phyloP scores from a whole-genome alignment of 768 basidiomycete genomes.

The Lactifluus hygrophoroides region DNA sequence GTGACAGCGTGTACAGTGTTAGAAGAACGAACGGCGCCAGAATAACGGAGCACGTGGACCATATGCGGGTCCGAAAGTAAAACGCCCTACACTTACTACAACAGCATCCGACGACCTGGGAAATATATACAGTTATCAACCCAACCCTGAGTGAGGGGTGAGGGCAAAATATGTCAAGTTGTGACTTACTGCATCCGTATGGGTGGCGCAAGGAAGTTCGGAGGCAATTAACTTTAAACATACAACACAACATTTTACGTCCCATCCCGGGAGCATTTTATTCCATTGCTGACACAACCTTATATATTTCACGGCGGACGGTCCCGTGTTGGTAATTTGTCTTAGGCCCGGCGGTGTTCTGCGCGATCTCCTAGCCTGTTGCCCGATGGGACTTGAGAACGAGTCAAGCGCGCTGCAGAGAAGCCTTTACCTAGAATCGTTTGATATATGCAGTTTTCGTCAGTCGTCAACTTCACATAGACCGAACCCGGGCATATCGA shows the following conservation, averaged over 20 bases:
- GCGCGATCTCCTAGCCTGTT: background rate
- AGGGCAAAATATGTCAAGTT: no score
- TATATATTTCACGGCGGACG: no score
- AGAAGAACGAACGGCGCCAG: no score
- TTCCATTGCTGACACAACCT: background rate
- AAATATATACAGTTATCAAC: no score
- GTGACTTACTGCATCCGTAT: no score
- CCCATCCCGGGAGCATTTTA: background rate
- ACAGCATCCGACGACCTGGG: no score
- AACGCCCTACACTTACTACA: no score
- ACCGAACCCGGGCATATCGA: background rate
- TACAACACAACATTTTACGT: background rate
- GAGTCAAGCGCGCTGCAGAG: background rate
- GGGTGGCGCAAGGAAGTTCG: background rate
- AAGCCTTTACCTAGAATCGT: background rate
- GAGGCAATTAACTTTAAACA: background rate
- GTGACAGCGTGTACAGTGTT: no score
- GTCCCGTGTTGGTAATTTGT: background rate
- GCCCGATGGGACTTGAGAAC: background rate
- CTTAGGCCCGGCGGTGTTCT: background rate
- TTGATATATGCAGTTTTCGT: background rate
- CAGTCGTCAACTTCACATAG: background rate
- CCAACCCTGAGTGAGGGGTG: no score
- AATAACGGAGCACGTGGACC: no score
- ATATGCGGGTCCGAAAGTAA: no score